Evolutionary conservation across 768 basidiomycete species (phyloP).

Genomic region (Strobilomyces echinocephalus): DNA sequence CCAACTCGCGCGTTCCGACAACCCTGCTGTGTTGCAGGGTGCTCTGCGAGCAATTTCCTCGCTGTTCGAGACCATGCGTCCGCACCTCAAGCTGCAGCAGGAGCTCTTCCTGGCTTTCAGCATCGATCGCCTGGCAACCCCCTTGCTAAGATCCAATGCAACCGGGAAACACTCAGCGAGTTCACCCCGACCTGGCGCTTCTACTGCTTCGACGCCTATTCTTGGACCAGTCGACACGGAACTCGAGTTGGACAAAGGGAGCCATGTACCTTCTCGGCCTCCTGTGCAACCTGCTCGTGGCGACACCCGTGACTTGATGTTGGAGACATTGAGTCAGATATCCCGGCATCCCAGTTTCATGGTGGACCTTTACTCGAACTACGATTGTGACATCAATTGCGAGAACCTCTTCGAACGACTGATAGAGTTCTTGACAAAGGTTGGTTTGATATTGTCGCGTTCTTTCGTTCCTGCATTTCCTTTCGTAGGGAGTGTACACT

Average conservation of each 20-base stretch:
- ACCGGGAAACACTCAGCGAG: slow-evolving; percentile 33
- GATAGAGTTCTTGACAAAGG: slow-evolving; percentile 84
- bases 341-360: slow-evolving; percentile 85
- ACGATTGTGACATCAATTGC: slow-evolving; percentile 95
- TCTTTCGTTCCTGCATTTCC: slow-evolving; percentile 2
- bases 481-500: slow-evolving; percentile 72
- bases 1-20: slow-evolving; percentile 92
- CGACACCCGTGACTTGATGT: slow-evolving; percentile 82
- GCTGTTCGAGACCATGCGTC: slow-evolving; percentile 81
- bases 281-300: slow-evolving; percentile 74
- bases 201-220: slow-evolving; percentile 40
- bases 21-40: slow-evolving; percentile 69
- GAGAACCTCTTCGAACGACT: slow-evolving; percentile 93
- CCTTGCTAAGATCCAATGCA: slow-evolving; percentile 24
- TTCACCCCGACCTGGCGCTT: slow-evolving; percentile 53
- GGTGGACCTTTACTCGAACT: slow-evolving; percentile 94
- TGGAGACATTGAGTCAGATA: slow-evolving; percentile 82
- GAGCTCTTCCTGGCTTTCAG: slow-evolving; percentile 94
- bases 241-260: slow-evolving; percentile 45
- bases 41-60: slow-evolving; percentile 84
- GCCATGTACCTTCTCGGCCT: slow-evolving; percentile 49
- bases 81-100: slow-evolving; percentile 86
- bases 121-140: slow-evolving; percentile 78
- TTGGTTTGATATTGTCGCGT: slow-evolving; percentile 29
- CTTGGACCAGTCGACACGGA: slow-evolving; percentile 36